Evolutionary conservation across 2,329 filamentous ascomycete species (phyloP), one percentile per base, ranked within the genome.

Genomic region (Botrytis cinerea): DNA sequence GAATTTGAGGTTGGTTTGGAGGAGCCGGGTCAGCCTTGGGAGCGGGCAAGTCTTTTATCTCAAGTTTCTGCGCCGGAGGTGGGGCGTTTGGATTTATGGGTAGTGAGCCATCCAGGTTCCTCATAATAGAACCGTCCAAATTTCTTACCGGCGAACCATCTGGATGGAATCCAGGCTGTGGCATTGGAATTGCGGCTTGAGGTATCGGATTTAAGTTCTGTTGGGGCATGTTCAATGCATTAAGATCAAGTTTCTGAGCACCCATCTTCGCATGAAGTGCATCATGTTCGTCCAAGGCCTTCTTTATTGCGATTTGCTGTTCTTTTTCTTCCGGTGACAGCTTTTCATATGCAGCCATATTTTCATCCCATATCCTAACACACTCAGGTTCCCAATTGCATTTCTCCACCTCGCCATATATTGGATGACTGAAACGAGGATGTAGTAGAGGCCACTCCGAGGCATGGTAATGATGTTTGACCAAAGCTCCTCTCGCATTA

Each of bases 391-490:
- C 86, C 91, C 91, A 93, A 78, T 93, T 93, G 81, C 91, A 93
- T 76, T 86, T 84, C 80, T 93, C 91, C 0, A 93, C 90, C 80
- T 92, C 89, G 9, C 90, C 91, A 78, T 90, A 92, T 71, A 90
- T 87, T 1, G 90, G 90, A 79, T 93, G 91, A 64, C 84, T 89
- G 82, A 87, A 91, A 45, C 91, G 85, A 1, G 89, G 90, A 79
- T 93, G 91, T 4, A 84, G 84, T 70, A 86, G 87, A 3, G 91
- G 91, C 91, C 91, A 93, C 74, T 89, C 87, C 1, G 90, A 93
- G 0, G 91, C 91, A 80, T 93, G 91, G 78, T 92, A 93, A 81
- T 93, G 90, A 79, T 93, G 91, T 81, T 90, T 91, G 38, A 93
- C 90, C 1, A 93, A 84, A 2, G 91, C 91, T 32, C 86, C 86